phyloP scores from a whole-genome alignment of 2,329 filamentous ascomycete species.

The Pleomassaria siparia region DNA sequence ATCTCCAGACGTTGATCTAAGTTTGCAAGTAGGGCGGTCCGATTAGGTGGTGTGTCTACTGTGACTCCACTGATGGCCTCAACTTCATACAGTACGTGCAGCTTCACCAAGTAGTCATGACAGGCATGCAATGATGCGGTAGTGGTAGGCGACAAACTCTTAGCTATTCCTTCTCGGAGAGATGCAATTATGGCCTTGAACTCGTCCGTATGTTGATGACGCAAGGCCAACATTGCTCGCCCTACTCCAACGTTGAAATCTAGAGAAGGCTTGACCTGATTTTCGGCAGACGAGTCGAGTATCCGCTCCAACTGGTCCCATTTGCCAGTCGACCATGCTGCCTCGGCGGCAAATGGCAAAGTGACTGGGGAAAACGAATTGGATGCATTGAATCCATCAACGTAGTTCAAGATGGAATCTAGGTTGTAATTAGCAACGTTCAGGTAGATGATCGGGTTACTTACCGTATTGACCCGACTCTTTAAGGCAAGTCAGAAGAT shows the following conservation, averaged over 20 bases:
- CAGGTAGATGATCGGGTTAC: constrained; percentile 18
- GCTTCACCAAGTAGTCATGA: constrained; percentile 80
- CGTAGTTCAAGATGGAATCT: constrained; percentile 85
- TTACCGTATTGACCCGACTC: constrained; percentile 93
- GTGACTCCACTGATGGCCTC: constrained; percentile 66
- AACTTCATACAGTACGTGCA: constrained; percentile 86
- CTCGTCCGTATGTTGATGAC: constrained; percentile 50
- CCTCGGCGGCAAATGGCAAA: constrained; percentile 83
- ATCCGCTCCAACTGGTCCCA: constrained; percentile 76
- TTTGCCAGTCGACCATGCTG: constrained; percentile 84
- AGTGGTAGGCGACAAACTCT: constrained; percentile 72
- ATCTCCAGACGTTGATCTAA: constrained; percentile 81
- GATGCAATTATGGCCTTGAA: constrained; percentile 63
- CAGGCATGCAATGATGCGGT: constrained; percentile 81
- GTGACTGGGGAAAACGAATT: constrained; percentile 49
- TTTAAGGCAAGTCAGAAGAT: constrained; percentile 83
- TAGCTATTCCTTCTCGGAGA: constrained; percentile 70
- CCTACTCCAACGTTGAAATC: constrained; percentile 87
- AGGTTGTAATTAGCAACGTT: constrained; percentile 19
- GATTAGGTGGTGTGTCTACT: constrained; percentile 38
- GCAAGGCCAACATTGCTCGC: constrained; percentile 63
- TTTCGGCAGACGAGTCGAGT: constrained; percentile 48
- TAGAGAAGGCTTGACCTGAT: constrained; percentile 41
- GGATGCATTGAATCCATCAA: constrained; percentile 68
- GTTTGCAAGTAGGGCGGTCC: constrained; percentile 49